Base-by-base conservation (phyloP, 2,329 filamentous ascomycete genomes). In the Pseudopithomyces maydicus region DNA sequence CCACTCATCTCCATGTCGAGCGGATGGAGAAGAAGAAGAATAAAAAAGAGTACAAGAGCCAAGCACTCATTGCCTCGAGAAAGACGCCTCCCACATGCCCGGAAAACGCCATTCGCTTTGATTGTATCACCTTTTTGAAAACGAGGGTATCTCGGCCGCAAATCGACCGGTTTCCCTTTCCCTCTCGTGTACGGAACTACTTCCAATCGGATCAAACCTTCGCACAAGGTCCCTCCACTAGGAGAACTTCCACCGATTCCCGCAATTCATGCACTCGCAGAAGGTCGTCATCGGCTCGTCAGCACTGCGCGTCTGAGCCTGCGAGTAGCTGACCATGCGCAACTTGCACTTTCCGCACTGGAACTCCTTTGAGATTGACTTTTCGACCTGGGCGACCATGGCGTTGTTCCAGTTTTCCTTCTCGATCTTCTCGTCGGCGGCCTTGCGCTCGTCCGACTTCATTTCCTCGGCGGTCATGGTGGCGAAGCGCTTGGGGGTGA, bases 321-420 rank as follows among this genome's bases (percentile, higher is more conserved):
- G 95, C 47, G 87, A 92, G 79, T 99, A 99, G 77, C 90, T 92
- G 73, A 98, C 95, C 82, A 92, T 93, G 82, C 90, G 93, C 84
- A 96, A 85, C 69, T 90, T 90, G 79, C 95, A 99, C 77, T 92
- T 93, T 72, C 92, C 87, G 80, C 95, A 99, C 78, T 91, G 89
- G 71, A 98, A 84, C 55, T 89, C 91, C 74, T 90, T 89, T 74
- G 89, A 92, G 79, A 97, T 92, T 73, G 90, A 93, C 84, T 92
- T 95, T 79, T 97, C 90, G 17, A 88, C 90, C 82, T 93, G 90
- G 55, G 94, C 91, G 11, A 96, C 93, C 88, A 98, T 96, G 1
- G 95, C 92, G 78, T 94, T 92, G 81, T 92, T 92, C 90, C 98
- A 93, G 78, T 99, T 99, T 79, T 97, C 92, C 78, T 90, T 87